Evolutionary conservation across 805 yeast genomes (phyloP).

Genomic region (Danielia reshetovae): DNA sequence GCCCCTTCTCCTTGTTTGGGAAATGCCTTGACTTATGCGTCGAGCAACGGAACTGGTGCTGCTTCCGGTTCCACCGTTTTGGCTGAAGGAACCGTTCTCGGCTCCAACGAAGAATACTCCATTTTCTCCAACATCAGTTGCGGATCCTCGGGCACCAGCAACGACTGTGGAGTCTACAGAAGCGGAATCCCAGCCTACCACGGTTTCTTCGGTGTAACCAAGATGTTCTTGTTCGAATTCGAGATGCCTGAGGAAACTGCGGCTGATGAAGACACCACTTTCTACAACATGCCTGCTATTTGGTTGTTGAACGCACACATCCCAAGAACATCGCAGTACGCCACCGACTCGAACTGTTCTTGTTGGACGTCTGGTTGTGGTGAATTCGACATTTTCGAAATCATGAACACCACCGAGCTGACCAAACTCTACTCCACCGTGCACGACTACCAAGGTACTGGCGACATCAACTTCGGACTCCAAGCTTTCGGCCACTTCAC

Average conservation of each 20-base stretch:
- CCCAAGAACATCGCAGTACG: constrained; percentile 73
- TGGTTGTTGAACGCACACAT: constrained; percentile 73
- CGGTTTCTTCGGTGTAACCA: constrained; percentile 63
- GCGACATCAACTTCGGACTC: constrained; percentile 57
- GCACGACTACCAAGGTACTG: constrained; percentile 75
- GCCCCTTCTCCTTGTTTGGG: constrained; percentile 61
- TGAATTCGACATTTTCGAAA: constrained; percentile 74
- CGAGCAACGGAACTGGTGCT: constrained; percentile 46
- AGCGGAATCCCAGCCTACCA: constrained; percentile 70
- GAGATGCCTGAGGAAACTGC: constrained; percentile 55
- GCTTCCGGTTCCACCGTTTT: constrained; percentile 49
- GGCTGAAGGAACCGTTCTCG: constrained; percentile 43
- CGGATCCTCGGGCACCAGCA: constrained; percentile 46
- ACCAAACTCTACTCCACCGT: constrained; percentile 59
- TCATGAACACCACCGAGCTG: constrained; percentile 58
- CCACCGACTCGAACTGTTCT: constrained; percentile 57
- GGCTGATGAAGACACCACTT: constrained; percentile 18
- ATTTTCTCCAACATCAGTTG: constrained; percentile 60
- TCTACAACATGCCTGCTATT: constrained; percentile 68
- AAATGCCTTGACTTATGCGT: constrained; percentile 61
- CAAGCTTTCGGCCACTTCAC: constrained; percentile 51
- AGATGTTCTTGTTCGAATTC: constrained; percentile 72
- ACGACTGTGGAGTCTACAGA: constrained; percentile 75
- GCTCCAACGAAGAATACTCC: constrained; percentile 56
- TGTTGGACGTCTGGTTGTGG: constrained; percentile 81